Evolutionary conservation across 2,329 filamentous ascomycete genomes (phyloP).

Genomic region (Microascus cirrosus): DNA sequence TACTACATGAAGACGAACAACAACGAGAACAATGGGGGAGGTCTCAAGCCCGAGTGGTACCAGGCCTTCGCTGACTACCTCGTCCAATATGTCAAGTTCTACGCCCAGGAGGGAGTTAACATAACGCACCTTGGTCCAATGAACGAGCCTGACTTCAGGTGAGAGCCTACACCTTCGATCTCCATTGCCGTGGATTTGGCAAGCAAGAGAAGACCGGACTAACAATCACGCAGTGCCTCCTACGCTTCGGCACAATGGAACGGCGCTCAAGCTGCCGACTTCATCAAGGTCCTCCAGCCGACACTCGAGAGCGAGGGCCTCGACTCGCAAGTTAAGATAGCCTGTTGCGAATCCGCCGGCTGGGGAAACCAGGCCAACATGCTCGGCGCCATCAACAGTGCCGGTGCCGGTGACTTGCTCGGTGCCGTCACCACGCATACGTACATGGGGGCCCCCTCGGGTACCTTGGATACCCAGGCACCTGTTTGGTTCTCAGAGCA

Average conservation of each 20-base stretch:
- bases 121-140: constrained; percentile 34
- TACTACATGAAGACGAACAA: constrained; percentile 25
- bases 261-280: constrained; percentile 34
- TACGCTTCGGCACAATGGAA: constrained; percentile 35
- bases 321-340: constrained; percentile 14
- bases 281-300: constrained; percentile 35
- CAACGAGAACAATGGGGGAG: constrained; percentile 6
- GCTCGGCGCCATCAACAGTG: constrained; percentile 21
- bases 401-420: constrained; percentile 18
- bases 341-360: constrained; percentile 26
- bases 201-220: neutral
- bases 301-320: constrained; percentile 11
- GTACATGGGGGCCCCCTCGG: constrained; percentile 26
- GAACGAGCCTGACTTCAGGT: constrained; percentile 21
- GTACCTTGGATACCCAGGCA: constrained; percentile 25
- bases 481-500: constrained; percentile 42
- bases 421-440: constrained; percentile 26
- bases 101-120: constrained; percentile 27
- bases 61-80: constrained; percentile 37
- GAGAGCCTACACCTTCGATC: neutral
- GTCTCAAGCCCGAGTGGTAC: constrained; percentile 23
- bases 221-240: constrained; percentile 2
- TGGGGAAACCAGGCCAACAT: constrained; percentile 23
- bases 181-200: neutral
- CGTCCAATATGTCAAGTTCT: constrained; percentile 34